Evolutionary conservation across 192 early-diverging fungal genomes (phyloP).

Genomic region (Coemansia sp.): DNA sequence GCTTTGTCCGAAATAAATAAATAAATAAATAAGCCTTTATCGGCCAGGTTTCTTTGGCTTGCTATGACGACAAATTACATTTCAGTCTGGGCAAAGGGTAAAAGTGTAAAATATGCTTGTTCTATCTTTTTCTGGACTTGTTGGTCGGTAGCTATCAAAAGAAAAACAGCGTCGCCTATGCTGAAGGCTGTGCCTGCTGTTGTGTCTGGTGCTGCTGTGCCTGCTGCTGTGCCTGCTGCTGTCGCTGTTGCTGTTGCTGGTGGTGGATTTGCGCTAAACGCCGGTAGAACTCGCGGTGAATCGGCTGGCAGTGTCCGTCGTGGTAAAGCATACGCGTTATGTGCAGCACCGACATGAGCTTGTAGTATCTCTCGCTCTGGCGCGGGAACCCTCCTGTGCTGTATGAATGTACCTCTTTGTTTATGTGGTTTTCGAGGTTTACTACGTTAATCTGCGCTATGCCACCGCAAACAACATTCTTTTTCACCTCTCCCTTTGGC

Average conservation of each 20-base stretch:
- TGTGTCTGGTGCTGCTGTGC: conserved; percentile 6
- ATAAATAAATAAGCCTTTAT: not conserved
- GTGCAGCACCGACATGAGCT: conserved; percentile 56
- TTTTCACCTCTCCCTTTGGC: not conserved
- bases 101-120: not conserved
- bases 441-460: conserved; percentile 47
- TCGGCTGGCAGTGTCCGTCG: conserved; percentile 51
- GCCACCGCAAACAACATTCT: conserved; percentile 43
- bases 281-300: conserved; percentile 55
- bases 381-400: conserved; percentile 51
- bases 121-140: not conserved
- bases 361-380: conserved; percentile 56
- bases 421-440: conserved; percentile 41
- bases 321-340: conserved; percentile 55
- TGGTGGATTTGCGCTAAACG: conserved; percentile 55
- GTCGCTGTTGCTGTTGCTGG: conserved; percentile 36
- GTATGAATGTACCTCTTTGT: conserved; percentile 49
- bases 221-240: conserved; percentile 5
- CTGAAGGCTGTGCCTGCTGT: conserved; percentile 14
- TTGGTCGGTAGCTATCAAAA: not conserved
- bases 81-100: not conserved
- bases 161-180: not conserved
- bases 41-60: not conserved
- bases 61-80: not conserved
- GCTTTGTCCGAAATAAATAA: not conserved